phyloP scores from a whole-genome alignment of 768 basidiomycete genomes.

The Trametes cubensis region DNA sequence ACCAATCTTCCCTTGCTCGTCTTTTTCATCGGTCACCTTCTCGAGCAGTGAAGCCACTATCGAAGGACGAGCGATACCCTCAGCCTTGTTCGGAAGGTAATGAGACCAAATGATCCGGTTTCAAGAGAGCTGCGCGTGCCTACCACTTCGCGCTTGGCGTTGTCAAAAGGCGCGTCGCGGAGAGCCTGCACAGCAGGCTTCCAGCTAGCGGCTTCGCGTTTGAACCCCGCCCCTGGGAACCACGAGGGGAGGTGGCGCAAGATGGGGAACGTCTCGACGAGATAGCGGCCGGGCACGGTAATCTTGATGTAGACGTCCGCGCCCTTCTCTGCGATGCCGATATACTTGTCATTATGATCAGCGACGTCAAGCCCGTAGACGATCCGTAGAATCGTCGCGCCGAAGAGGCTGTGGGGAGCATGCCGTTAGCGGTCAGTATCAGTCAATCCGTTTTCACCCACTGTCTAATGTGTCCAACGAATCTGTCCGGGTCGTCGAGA shows the following conservation, averaged over 20 bases:
- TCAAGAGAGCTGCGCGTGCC: neutral
- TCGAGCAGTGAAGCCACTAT: slow-evolving; percentile 10
- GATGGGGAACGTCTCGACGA: slow-evolving; percentile 37
- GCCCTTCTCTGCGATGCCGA: slow-evolving; percentile 30
- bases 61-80: slow-evolving; percentile 17
- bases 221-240: slow-evolving; percentile 25
- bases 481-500: slow-evolving; percentile 10
- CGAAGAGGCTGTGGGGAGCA: neutral
- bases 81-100: neutral
- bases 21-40: neutral
- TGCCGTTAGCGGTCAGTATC: neutral
- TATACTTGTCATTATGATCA: slow-evolving; percentile 31
- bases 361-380: slow-evolving; percentile 35
- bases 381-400: slow-evolving; percentile 28
- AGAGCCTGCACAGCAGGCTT: neutral
- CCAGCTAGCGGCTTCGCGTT: slow-evolving; percentile 3
- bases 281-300: slow-evolving; percentile 29
- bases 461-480: slow-evolving; percentile 12
- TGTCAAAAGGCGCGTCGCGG: neutral
- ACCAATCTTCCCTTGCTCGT: neutral
- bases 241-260: slow-evolving; percentile 24
- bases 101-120: neutral
- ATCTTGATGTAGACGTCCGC: slow-evolving; percentile 32
- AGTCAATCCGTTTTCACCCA: neutral
- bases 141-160: slow-evolving; percentile 9